Conservation (phyloP, 192 early-diverging fungal species). For the Coemansia sp. region DNA sequence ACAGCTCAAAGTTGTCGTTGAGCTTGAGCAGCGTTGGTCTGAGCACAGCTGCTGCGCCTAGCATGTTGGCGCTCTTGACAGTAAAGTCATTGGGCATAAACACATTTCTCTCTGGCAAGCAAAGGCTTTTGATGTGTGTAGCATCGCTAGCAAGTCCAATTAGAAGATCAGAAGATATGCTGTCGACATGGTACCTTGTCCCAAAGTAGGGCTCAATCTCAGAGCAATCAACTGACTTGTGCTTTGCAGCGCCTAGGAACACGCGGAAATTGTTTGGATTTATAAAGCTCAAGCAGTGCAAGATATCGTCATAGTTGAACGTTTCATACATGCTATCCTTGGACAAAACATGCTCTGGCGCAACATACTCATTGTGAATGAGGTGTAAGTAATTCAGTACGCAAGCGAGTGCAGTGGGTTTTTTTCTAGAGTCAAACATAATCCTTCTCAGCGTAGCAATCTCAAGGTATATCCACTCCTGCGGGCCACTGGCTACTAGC, state of each 20-base stretch:
- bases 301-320: conserved; percentile 63
- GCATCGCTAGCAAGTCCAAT: conserved; percentile 60
- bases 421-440: conserved; percentile 64
- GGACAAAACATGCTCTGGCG: conserved; percentile 66
- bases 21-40: conserved; percentile 17
- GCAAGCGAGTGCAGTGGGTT: conserved; percentile 47
- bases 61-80: not conserved
- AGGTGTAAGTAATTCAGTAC: conserved; percentile 60
- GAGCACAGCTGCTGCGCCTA: not conserved
- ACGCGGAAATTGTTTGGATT: conserved; percentile 60
- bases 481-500: conserved; percentile 21
- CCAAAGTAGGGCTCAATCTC: conserved; percentile 75
- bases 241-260: conserved; percentile 35
- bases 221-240: conserved; percentile 19
- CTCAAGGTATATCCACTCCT: conserved; percentile 31
- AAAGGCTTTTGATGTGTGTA: not conserved
- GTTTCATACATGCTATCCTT: conserved; percentile 65
- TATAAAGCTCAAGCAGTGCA: conserved; percentile 62
- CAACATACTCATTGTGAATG: conserved; percentile 70
- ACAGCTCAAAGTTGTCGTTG: conserved; percentile 60
- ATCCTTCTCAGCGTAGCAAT: conserved; percentile 36
- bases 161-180: not conserved
- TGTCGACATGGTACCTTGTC: conserved; percentile 69
- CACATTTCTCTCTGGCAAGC: conserved; percentile 2
- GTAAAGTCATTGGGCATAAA: conserved; percentile 39